Evolutionary conservation across 345 rosid species (phyloP), one percentile per base, ranked within the genome.

Genomic region (Jatropha curcas): DNA sequence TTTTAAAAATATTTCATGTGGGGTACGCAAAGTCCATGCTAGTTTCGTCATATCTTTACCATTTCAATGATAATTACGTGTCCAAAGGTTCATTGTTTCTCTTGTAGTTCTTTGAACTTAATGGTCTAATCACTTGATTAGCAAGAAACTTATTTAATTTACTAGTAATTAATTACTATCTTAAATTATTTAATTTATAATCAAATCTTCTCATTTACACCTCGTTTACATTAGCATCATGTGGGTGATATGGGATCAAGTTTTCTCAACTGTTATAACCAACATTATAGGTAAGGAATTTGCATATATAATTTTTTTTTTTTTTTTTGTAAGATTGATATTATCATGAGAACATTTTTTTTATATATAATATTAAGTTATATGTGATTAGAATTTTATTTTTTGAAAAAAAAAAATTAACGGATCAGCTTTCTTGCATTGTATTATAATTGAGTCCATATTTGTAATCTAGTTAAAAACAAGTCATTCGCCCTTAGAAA

Each of bases 191-290:
- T 17, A 48, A 48, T 48, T 16, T 4, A 0, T 39, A 56, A 51
- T 67, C 74, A 74, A 79, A 70, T 71, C 74, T 76, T 85, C 53
- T 35, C 35, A 70, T 50, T 71, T 71, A 79, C 81, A 79, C 82
- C 65, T 83, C 72, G n/a, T 63, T 67, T 65, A 45, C 64, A 64
- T 76, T 77, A 67, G 66, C 67, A 77, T 60, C 71, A 77, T 45
- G 1, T 24, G 51, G 75, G 33, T 33, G 67, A 48, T 39, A 2
- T 39, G 4, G 45, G 45, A 55, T 61, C 68, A 69, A 48, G 59
- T 85, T 86, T 91, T 89, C 93, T 80, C 87, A 88, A 92, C 93
- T 59, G 86, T 84, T 85, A 86, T 86, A 86, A 79, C 87, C 87
- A 86, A 78, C 80, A 52, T 56, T 75, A 31, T 63, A 78, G 84